These are phyloP conservation scores for Neoboletus brunneissimus DNA, from an alignment of 768 basidiomycete genomes.

Conservation along the genomic window DNA sequence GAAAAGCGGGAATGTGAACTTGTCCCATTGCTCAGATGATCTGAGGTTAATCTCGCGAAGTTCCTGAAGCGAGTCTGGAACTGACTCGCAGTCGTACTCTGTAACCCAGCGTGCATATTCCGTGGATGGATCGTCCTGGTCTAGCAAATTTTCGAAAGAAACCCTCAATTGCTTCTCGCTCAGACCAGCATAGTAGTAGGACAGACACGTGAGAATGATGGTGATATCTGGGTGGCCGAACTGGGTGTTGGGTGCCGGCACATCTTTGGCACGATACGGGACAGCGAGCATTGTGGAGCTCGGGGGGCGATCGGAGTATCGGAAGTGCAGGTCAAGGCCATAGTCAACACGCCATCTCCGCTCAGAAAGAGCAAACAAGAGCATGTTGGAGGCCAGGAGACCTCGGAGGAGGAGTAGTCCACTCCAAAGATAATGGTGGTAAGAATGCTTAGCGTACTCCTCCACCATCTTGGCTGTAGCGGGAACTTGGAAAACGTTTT, in stretches of 20 bases:
- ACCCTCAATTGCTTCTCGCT: not conserved
- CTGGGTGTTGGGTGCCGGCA: slow-evolving; percentile 29
- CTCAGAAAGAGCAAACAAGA: slow-evolving; percentile 26
- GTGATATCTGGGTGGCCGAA: slow-evolving; percentile 38
- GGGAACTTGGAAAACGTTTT: not conserved
- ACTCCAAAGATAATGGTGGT: not conserved
- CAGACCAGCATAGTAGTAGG: slow-evolving; percentile 30
- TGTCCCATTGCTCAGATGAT: slow-evolving; percentile 9
- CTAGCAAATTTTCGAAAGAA: not conserved
- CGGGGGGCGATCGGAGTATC: not conserved
- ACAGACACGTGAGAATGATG: slow-evolving; percentile 30
- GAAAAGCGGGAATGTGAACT: not conserved
- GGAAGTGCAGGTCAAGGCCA: not conserved
- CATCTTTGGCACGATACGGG: slow-evolving; percentile 37
- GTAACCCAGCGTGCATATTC: slow-evolving; percentile 2
- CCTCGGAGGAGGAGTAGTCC: slow-evolving; percentile 25
- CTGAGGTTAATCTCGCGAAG: not conserved
- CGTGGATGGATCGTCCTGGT: not conserved
- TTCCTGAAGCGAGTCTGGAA: not conserved
- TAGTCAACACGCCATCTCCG: slow-evolving; percentile 22
- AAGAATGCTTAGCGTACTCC: not conserved
- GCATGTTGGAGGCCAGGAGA: slow-evolving; percentile 25
- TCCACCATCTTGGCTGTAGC: slow-evolving; percentile 1
- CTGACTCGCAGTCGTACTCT: not conserved
- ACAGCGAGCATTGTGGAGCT: slow-evolving; percentile 28